Evolutionary conservation across 352 stramenopile genomes (phyloP).

Genomic region (Globisporangium polare): DNA sequence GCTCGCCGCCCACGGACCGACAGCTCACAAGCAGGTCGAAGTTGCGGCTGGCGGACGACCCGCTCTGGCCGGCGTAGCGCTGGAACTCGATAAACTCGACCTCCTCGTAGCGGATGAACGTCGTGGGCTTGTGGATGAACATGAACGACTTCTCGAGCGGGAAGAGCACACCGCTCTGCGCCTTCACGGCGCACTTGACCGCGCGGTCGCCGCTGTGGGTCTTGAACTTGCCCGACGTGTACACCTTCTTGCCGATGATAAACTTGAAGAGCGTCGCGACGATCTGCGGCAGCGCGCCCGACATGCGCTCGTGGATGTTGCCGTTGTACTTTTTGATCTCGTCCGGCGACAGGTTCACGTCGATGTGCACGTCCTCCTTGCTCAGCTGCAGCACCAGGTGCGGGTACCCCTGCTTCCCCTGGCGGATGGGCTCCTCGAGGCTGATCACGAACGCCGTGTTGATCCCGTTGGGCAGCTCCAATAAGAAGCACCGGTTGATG

Average conservation of each 20-base stretch:
- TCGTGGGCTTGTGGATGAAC: conserved; percentile 99
- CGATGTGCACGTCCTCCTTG: conserved; percentile 82
- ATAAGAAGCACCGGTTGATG: conserved; percentile 97
- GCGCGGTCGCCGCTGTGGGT: conserved; percentile 82
- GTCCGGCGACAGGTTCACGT: conserved; percentile 96
- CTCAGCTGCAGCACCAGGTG: conserved; percentile 97
- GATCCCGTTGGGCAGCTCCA: conserved; percentile 96
- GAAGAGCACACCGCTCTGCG: conserved; percentile 97
- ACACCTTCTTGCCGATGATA: conserved; percentile 96
- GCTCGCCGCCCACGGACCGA: conserved; percentile 82
- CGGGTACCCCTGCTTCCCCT: conserved; percentile 98
- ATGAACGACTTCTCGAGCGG: conserved; percentile 98
- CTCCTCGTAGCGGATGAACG: conserved; percentile 98
- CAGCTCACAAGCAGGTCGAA: conserved; percentile 95
- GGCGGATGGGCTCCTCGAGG: conserved; percentile 97
- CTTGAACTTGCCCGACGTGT: conserved; percentile 91
- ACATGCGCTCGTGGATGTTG: conserved; percentile 96
- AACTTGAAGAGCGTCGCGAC: conserved; percentile 99
- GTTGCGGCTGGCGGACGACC: conserved; percentile 89
- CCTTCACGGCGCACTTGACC: conserved; percentile 91
- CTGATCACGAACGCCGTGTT: conserved; percentile 99
- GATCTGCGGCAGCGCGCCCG: conserved; percentile 95
- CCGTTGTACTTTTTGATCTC: conserved; percentile 97
- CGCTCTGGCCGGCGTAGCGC: conserved; percentile 91
- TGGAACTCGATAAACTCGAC: conserved; percentile 98